Conservation (phyloP, 768 basidiomycete species). For the Obba rivulosa region DNA sequence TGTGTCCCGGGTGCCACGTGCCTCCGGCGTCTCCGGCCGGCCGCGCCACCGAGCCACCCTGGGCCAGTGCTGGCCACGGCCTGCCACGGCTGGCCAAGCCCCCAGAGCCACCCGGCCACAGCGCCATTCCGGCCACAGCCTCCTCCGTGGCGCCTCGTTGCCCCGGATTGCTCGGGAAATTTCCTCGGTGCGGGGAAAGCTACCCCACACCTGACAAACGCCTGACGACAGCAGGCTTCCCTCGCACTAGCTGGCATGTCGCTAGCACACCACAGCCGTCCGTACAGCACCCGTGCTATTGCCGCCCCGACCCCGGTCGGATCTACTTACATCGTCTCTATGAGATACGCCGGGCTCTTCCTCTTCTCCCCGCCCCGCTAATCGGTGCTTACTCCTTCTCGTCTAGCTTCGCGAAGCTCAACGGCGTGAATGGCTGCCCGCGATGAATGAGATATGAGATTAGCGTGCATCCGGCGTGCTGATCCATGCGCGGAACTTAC, state of each 20-base stretch:
- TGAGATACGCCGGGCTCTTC: not conserved
- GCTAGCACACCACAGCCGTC: constrained; percentile 8
- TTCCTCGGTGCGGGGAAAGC: too few species aligned
- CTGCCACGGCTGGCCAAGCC: too few species aligned
- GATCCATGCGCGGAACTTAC: constrained; percentile 44
- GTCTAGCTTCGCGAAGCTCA: constrained; percentile 41
- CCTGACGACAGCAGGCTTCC: too few species aligned
- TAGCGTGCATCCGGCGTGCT: constrained; percentile 23
- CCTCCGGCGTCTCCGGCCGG: not conserved
- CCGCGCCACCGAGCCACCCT: not conserved
- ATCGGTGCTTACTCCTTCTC: constrained; percentile 27
- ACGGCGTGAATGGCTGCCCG: constrained; percentile 41
- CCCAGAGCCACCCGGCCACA: too few species aligned
- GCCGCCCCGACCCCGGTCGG: constrained; percentile 7
- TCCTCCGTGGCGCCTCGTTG: too few species aligned
- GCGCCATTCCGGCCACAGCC: too few species aligned
- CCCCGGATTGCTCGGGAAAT: too few species aligned
- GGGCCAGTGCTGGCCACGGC: not conserved
- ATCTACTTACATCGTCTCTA: constrained; percentile 6
- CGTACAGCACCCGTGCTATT: not conserved
- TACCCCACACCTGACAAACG: too few species aligned
- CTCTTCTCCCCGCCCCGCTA: too few species aligned
- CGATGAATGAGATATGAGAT: constrained; percentile 10
- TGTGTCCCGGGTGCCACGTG: constrained; percentile 18
- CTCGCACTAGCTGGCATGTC: constrained; percentile 1